Evolutionary conservation across 495 filamentous ascomycete species (phyloP).

Genomic region (Penicillium cataractarum): DNA sequence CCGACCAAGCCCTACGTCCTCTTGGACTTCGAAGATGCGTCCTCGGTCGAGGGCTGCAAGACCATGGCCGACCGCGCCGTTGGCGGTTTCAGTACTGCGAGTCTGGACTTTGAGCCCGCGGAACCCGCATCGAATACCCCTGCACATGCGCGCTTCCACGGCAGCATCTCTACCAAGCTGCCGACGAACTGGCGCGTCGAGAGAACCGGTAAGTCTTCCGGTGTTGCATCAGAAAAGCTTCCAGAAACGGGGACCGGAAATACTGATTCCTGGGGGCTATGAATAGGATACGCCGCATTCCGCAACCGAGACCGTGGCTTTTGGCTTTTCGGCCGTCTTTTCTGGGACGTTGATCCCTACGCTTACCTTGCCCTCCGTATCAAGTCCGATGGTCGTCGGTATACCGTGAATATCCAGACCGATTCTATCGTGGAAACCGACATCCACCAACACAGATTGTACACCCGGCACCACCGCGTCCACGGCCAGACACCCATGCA

Average conservation of each 20-base stretch:
- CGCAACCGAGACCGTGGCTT: conserved; percentile 62
- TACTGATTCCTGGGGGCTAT: conserved; percentile 15
- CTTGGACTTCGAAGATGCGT: conserved; percentile 63
- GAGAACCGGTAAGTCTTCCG: conserved; percentile 66
- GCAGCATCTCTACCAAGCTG: conserved; percentile 82
- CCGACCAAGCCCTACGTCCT: conserved; percentile 54
- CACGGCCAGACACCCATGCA: conserved; percentile 19
- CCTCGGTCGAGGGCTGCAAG: conserved; percentile 68
- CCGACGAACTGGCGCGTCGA: conserved; percentile 54
- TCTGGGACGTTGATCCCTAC: conserved; percentile 91
- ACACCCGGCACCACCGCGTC: conserved; percentile 64
- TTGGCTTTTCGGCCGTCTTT: conserved; percentile 75
- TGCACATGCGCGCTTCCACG: conserved; percentile 78
- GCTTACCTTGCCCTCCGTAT: conserved; percentile 85
- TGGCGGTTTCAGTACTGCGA: conserved; percentile 77
- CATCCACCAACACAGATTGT: conserved; percentile 92
- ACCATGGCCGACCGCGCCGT: conserved; percentile 84
- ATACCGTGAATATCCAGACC: conserved; percentile 94
- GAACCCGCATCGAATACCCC: conserved; percentile 46
- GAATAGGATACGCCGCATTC: conserved; percentile 88
- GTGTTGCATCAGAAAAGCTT: not conserved
- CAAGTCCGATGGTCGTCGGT: conserved; percentile 87
- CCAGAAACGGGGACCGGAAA: not conserved
- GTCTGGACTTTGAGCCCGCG: conserved; percentile 67
- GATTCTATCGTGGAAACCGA: conserved; percentile 91